Percentiles rank a stretch among this genome's conserved stretches.
Evolutionary conservation across 2,329 filamentous ascomycete genomes (phyloP).

Genomic region (Neocucurbitaria cava): DNA sequence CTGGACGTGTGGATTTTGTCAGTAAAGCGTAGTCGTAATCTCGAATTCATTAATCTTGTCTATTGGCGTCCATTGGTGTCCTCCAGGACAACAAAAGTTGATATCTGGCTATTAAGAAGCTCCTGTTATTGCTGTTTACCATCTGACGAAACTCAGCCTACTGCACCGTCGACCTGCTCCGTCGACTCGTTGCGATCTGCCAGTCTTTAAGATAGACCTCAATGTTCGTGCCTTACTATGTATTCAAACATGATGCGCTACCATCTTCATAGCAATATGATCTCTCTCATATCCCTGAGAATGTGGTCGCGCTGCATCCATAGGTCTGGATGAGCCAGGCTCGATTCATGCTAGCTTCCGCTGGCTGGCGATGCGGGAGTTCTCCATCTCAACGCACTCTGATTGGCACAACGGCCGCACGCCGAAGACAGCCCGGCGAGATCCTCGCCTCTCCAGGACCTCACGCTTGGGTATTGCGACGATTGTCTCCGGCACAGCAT

Average conservation of each 20-base stretch:
- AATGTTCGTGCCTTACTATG: too few relatives aligned
- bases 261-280: neutral
- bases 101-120: too few relatives aligned
- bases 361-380: neutral
- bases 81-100: too few relatives aligned
- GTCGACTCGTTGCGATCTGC: too few relatives aligned
- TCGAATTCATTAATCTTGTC: too few relatives aligned
- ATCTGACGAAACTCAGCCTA: too few relatives aligned
- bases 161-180: neutral
- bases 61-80: too few relatives aligned
- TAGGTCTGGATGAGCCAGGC: neutral
- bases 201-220: neutral
- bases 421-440: slow-evolving; percentile 27
- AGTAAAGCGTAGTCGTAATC: too few relatives aligned
- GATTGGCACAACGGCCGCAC: neutral
- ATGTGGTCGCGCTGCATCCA: neutral
- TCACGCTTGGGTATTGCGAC: slow-evolving; percentile 18
- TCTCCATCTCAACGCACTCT: neutral
- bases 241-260: neutral
- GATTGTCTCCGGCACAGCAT: slow-evolving; percentile 18
- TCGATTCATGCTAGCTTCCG: neutral
- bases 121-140: neutral
- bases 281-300: neutral
- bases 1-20: too few relatives aligned
- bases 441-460: slow-evolving; percentile 27